phyloP scores from a whole-genome alignment of 257 asterid species.

The Lavandula angustifolia region DNA sequence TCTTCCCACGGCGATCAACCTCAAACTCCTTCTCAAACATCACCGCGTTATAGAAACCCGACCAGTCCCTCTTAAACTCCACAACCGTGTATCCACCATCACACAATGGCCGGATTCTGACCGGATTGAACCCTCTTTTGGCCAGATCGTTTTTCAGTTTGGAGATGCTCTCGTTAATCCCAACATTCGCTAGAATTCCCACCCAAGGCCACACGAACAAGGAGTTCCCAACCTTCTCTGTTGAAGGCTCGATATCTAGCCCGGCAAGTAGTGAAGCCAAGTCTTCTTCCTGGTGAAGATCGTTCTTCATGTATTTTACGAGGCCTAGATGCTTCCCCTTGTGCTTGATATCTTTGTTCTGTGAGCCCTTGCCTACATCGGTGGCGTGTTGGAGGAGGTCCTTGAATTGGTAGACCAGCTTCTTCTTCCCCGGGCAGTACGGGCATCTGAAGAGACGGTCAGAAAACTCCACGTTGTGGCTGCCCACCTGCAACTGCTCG shows the following conservation, averaged over 20 bases:
- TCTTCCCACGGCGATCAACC: conserved; percentile 48
- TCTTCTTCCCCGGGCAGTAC: conserved; percentile 65
- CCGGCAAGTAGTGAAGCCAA: conserved; percentile 37
- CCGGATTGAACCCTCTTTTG: conserved; percentile 47
- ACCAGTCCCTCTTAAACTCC: conserved; percentile 59
- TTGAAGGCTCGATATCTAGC: conserved; percentile 35
- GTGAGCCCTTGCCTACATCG: conserved; percentile 50
- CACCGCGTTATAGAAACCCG: conserved; percentile 52
- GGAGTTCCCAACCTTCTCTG: conserved; percentile 27
- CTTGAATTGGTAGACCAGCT: conserved; percentile 42
- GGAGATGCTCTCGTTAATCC: conserved; percentile 37
- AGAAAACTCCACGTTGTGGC: conserved; percentile 36
- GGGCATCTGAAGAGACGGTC: conserved; percentile 50
- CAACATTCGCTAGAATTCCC: conserved; percentile 56
- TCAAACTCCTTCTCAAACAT: conserved; percentile 64
- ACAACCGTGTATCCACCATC: conserved; percentile 42
- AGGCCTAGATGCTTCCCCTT: conserved; percentile 56
- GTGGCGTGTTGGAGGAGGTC: conserved; percentile 60
- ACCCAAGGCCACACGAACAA: conserved; percentile 63
- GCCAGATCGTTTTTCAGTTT: conserved; percentile 42
- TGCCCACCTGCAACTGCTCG: conserved; percentile 41
- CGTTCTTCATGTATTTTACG: conserved; percentile 42
- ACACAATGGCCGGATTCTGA: conserved; percentile 41
- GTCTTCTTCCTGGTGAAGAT: conserved; percentile 40
- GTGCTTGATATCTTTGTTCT: conserved; percentile 45